Conservation (phyloP, 225 moss, liverwort and hornwort species). For the Straminergon stramineum region DNA sequence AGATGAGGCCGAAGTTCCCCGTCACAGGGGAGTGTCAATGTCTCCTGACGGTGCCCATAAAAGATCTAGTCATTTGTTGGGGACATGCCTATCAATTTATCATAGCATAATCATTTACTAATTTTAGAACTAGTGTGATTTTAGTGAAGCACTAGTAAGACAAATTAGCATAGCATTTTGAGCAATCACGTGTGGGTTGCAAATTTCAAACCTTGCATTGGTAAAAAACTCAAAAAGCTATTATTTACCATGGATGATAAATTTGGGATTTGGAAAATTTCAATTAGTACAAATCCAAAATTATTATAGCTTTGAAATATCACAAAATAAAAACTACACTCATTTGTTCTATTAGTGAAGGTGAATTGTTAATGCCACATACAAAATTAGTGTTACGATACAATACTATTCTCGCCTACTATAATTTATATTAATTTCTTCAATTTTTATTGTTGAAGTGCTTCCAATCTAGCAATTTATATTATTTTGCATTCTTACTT, state of each 20-base stretch:
- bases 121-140: neutral
- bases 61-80: neutral
- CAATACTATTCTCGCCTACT: no score
- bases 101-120: neutral
- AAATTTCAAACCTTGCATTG: no score
- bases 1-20: no score
- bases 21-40: no score
- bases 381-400: neutral
- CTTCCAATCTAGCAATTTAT: no score
- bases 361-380: neutral
- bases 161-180: neutral
- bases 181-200: neutral
- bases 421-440: no score
- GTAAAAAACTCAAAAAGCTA: no score
- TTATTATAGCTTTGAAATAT: neutral
- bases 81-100: neutral
- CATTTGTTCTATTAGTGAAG: no score
- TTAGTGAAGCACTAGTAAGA: neutral
- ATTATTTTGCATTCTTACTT: no score
- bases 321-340: neutral
- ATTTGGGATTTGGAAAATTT: neutral
- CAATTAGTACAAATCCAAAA: rapidly evolving
- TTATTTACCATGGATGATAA: no score
- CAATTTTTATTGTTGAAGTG: no score
- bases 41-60: no score